Evolutionary conservation across 2,329 filamentous ascomycete genomes (phyloP).

Genomic region (Lecanicillium sp.): DNA sequence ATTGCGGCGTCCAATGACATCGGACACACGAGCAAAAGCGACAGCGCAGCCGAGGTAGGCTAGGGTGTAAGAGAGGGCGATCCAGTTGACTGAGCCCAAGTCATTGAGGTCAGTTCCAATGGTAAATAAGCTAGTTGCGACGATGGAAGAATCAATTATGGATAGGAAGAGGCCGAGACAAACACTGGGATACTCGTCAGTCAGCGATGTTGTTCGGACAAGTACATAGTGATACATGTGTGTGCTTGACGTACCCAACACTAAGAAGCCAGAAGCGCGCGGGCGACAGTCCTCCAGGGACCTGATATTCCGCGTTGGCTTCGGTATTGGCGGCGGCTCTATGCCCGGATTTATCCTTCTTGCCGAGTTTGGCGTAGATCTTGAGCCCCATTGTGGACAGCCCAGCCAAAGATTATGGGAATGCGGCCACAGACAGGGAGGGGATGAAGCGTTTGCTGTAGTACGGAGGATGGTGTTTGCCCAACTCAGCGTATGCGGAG

Average conservation of each 20-base stretch:
- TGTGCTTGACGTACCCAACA: constrained; percentile 3
- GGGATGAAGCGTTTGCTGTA: no score
- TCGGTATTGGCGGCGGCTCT: no score
- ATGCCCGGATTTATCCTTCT: no score
- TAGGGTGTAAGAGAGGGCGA: constrained; percentile 48
- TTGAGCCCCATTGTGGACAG: no score
- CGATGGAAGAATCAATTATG: constrained; percentile 52
- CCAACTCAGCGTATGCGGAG: no score
- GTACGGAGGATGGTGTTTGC: no score
- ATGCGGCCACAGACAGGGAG: no score
- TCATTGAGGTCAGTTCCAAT: constrained; percentile 45
- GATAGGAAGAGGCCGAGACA: constrained; percentile 48
- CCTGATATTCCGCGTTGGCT: background rate
- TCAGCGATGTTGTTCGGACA: background rate
- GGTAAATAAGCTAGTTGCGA: constrained; percentile 49
- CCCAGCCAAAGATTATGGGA: no score
- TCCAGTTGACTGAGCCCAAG: constrained; percentile 41
- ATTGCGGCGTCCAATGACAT: constrained; percentile 45
- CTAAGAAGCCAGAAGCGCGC: constrained; percentile 8
- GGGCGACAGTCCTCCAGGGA: background rate
- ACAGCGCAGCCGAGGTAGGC: constrained; percentile 50
- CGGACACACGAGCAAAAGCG: constrained; percentile 45
- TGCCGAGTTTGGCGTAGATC: no score
- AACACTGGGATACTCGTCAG: constrained; percentile 25
- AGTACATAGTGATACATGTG: no score